Conservation (phyloP, 768 basidiomycete species). For the Dentipellis fragilis region DNA sequence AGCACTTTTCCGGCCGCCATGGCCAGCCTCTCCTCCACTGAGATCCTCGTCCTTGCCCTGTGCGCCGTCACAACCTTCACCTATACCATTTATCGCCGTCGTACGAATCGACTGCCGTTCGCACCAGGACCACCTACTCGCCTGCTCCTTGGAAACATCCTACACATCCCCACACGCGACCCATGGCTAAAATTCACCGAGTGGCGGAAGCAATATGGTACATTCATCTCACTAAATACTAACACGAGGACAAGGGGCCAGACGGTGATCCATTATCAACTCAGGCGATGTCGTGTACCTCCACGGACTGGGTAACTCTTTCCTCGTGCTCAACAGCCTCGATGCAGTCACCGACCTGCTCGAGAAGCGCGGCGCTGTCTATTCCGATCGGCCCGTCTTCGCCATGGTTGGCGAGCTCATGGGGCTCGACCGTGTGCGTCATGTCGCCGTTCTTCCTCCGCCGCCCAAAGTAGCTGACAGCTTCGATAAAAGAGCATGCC, state of each 20-base stretch:
- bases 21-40: no score
- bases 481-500: not conserved
- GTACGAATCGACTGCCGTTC: not conserved
- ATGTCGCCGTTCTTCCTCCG: not conserved
- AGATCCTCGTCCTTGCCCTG: no score
- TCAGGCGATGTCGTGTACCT: slow-evolving; percentile 7
- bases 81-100: no score
- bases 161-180: slow-evolving; percentile 1
- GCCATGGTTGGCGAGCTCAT: not conserved
- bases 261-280: not conserved
- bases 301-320: not conserved
- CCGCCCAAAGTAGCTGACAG: not conserved
- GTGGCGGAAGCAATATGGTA: slow-evolving; percentile 7
- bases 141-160: slow-evolving; percentile 4
- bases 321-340: not conserved
- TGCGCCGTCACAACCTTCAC: no score
- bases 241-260: not conserved
- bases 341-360: slow-evolving; percentile 2
- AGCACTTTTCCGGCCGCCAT: no score
- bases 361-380: slow-evolving; percentile 1
- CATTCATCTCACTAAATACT: not conserved
- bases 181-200: slow-evolving; percentile 1
- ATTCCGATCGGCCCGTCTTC: slow-evolving; percentile 2
- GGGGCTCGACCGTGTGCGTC: not conserved
- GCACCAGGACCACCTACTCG: slow-evolving; percentile 1